Percentiles rank a stretch among this genome's conserved stretches.
Conservation (phyloP, 495 filamentous ascomycete species). For the Penicillium bialowiezense region DNA sequence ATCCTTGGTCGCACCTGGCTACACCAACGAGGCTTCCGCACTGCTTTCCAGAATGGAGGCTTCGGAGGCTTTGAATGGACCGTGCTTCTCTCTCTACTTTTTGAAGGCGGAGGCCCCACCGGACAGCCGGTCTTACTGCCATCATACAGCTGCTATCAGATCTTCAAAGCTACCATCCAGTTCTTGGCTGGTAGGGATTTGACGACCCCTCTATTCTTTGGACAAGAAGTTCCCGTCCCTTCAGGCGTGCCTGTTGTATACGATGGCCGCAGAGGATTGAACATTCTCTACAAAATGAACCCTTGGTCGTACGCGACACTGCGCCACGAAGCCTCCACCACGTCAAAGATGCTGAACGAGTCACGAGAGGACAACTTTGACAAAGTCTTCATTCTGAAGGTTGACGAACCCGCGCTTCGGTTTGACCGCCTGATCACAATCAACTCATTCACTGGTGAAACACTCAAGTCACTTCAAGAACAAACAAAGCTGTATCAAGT, state of each 20-base stretch:
- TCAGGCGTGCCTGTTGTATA: constrained; percentile 45
- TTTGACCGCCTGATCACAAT: constrained; percentile 63
- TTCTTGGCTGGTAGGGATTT: constrained; percentile 74
- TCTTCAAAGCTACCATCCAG: constrained; percentile 89
- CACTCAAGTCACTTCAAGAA: constrained; percentile 28
- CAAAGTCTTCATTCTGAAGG: constrained; percentile 72
- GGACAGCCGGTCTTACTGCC: constrained; percentile 68
- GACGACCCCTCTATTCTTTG: constrained; percentile 58
- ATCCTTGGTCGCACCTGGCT: constrained; percentile 86
- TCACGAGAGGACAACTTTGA: constrained; percentile 77
- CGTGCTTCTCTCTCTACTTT: constrained; percentile 69
- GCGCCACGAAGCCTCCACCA: constrained; percentile 67
- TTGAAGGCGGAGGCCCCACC: constrained; percentile 69
- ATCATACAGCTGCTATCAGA: constrained; percentile 85
- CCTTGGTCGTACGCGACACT: constrained; percentile 74
- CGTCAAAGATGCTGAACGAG: constrained; percentile 71
- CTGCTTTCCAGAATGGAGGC: constrained; percentile 67
- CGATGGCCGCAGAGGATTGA: constrained; percentile 70
- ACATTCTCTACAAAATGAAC: constrained; percentile 90
- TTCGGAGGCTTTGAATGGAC: constrained; percentile 95
- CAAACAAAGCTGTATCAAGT: constrained; percentile 52
- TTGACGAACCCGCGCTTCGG: constrained; percentile 60
- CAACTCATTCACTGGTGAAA: constrained; percentile 24
- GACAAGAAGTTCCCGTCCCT: constrained; percentile 29
- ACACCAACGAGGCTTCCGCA: constrained; percentile 76